These are phyloP conservation scores for Neonectria sp. DNA, from an alignment of 2,329 filamentous ascomycete species.

Conservation along the genomic window DNA sequence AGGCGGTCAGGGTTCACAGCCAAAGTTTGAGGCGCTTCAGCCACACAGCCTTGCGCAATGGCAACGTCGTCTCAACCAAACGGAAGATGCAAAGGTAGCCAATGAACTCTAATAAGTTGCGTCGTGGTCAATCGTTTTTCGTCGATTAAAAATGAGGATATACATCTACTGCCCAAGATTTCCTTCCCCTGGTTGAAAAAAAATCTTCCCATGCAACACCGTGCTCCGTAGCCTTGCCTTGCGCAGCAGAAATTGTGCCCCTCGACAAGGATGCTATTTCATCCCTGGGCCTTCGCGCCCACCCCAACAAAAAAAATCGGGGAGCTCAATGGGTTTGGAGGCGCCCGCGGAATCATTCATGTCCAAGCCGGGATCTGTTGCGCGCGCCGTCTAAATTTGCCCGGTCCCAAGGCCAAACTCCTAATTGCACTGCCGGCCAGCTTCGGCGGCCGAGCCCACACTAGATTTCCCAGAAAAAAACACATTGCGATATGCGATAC, in stretches of 20 bases:
- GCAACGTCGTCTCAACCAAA: not conserved
- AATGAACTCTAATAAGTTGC: not conserved
- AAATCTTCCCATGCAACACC: slow-evolving; percentile 40
- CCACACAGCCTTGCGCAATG: slow-evolving; percentile 22
- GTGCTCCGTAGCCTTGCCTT: slow-evolving; percentile 38
- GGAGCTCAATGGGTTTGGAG: slow-evolving; percentile 35
- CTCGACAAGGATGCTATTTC: slow-evolving; percentile 43
- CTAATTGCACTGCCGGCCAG: slow-evolving; percentile 41
- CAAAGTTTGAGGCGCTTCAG: not conserved
- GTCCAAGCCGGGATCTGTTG: slow-evolving; percentile 39
- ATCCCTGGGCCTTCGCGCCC: slow-evolving; percentile 41
- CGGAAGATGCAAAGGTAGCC: not conserved
- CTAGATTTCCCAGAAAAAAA: slow-evolving; percentile 34
- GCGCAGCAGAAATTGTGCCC: slow-evolving; percentile 36
- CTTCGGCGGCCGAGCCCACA: slow-evolving; percentile 31
- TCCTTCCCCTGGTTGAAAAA: slow-evolving; percentile 23
- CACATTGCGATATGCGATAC: slow-evolving; percentile 33
- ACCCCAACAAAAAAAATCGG: slow-evolving; percentile 43
- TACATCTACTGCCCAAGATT: slow-evolving; percentile 43
- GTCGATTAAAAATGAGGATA: slow-evolving; percentile 44
- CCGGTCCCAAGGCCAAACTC: slow-evolving; percentile 41
- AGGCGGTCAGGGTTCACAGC: not conserved
- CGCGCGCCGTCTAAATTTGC: slow-evolving; percentile 44
- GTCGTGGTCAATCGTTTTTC: slow-evolving; percentile 36
- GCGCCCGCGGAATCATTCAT: slow-evolving; percentile 40